Conservation (phyloP, 2,329 filamentous ascomycete species). For the Phoma sp. region DNA sequence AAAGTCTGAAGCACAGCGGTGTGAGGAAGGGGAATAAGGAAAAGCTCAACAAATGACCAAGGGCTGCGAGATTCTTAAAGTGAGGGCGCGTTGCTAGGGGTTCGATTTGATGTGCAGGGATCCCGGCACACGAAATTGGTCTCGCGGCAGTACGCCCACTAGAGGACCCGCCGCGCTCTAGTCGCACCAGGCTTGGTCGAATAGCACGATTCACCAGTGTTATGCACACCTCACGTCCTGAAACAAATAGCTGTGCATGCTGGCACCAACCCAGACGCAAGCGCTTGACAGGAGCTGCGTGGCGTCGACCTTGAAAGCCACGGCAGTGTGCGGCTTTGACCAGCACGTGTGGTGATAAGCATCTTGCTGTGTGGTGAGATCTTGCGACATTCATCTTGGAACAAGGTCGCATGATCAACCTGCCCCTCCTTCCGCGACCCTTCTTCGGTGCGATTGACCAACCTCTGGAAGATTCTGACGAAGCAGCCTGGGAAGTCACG, state of each 20-base stretch:
- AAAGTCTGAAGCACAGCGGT: conserved; percentile 37
- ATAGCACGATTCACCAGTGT: conserved; percentile 37
- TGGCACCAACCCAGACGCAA: conserved; percentile 14
- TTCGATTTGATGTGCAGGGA: conserved; percentile 39
- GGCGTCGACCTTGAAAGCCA: conserved; percentile 1
- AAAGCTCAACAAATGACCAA: conserved; percentile 32
- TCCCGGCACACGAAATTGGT: conserved; percentile 41
- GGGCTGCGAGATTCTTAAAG: conserved; percentile 45
- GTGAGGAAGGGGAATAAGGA: conserved; percentile 40
- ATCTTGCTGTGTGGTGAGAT: conserved; percentile 20
- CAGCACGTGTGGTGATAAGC: conserved; percentile 21
- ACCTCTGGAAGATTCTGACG: conserved; percentile 29
- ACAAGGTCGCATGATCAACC: conserved; percentile 35
- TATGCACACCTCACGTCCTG: conserved; percentile 38
- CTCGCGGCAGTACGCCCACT: conserved; percentile 39
- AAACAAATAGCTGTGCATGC: conserved; percentile 38
- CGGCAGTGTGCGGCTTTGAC: conserved; percentile 13
- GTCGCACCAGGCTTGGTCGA: conserved; percentile 33
- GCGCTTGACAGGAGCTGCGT: conserved; percentile 7
- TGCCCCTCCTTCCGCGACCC: conserved; percentile 31
- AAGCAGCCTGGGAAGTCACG: conserved; percentile 23
- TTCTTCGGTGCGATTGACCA: conserved; percentile 23
- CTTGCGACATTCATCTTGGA: conserved; percentile 17
- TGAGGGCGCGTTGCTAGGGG: conserved; percentile 46
- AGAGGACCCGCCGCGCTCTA: conserved; percentile 37